phyloP scores from a whole-genome alignment of 768 basidiomycete genomes.

The Mrakia hoshinonis region DNA sequence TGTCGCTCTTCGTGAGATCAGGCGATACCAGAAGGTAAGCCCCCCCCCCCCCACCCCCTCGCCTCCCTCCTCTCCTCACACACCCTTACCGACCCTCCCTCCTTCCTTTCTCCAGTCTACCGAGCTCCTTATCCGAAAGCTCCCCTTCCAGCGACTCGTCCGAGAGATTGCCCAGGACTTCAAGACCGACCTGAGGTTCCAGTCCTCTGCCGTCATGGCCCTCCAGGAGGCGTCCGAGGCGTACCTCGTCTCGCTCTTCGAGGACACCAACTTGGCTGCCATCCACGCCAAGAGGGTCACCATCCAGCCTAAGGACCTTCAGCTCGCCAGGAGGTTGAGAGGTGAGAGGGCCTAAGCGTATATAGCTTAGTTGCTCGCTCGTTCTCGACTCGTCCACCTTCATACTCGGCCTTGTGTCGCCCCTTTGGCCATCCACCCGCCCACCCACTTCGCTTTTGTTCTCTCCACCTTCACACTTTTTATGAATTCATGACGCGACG shows the following conservation, averaged over 20 bases:
- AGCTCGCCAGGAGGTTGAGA: slow-evolving; percentile 66
- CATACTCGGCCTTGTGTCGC: too few relatives aligned
- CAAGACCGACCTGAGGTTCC: slow-evolving; percentile 70
- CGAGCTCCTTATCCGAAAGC: slow-evolving; percentile 50
- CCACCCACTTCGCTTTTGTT: too few relatives aligned
- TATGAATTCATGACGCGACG: too few relatives aligned
- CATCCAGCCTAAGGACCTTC: slow-evolving; percentile 83
- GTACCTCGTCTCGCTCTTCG: slow-evolving; percentile 70
- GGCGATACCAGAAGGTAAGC: slow-evolving; percentile 78
- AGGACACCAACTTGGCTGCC: slow-evolving; percentile 80
- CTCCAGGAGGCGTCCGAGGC: slow-evolving; percentile 60
- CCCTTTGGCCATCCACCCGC: too few relatives aligned
- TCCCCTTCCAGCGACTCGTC: slow-evolving; percentile 61
- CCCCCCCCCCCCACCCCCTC: not conserved
- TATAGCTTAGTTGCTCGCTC: too few relatives aligned
- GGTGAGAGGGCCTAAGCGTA: slow-evolving; percentile 1
- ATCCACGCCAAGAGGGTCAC: slow-evolving; percentile 59
- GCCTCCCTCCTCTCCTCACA: not conserved
- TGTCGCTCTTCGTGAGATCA: slow-evolving; percentile 97
- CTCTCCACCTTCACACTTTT: too few relatives aligned
- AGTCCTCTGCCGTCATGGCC: slow-evolving; percentile 59
- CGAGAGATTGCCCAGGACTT: slow-evolving; percentile 76
- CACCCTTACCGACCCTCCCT: slow-evolving; percentile 11
- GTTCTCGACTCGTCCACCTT: too few relatives aligned
- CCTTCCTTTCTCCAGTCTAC: slow-evolving; percentile 43